Percentiles rank a stretch among this genome's conserved stretches.
Conservation (phyloP, 495 filamentous ascomycete species). For the Pseudevernia furfuracea region DNA sequence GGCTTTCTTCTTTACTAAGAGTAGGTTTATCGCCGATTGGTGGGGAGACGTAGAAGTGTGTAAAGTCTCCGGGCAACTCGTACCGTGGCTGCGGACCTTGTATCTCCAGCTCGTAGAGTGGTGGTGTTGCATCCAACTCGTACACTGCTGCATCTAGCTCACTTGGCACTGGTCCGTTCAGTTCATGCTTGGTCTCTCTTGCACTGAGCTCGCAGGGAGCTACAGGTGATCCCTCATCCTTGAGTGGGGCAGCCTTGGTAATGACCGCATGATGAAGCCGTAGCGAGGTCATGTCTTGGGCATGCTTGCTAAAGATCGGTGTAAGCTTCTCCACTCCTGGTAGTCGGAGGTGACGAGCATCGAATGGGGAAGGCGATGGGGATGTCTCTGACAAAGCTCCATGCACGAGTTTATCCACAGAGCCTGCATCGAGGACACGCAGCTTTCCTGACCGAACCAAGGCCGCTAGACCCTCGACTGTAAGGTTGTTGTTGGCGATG, state of each 20-base stretch:
- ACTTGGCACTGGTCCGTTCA: constrained; percentile 8
- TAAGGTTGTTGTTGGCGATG: constrained; percentile 51
- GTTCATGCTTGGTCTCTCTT: constrained; percentile 20
- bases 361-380: constrained; percentile 19
- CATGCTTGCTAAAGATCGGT: constrained; percentile 40
- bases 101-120: constrained; percentile 42
- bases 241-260: constrained; percentile 35
- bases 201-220: constrained; percentile 28
- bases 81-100: constrained; percentile 30
- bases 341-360: constrained; percentile 25
- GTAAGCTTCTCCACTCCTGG: constrained; percentile 51
- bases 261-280: constrained; percentile 51
- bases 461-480: constrained; percentile 48
- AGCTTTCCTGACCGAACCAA: constrained; percentile 45
- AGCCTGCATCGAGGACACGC: constrained; percentile 47
- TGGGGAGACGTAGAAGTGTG: constrained; percentile 24
- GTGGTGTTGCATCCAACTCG: constrained; percentile 38
- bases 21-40: constrained; percentile 11
- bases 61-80: constrained; percentile 40
- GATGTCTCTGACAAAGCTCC: constrained; percentile 17
- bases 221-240: constrained; percentile 32
- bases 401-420: constrained; percentile 33
- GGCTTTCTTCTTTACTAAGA: constrained; percentile 29
- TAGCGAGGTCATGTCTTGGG: constrained; percentile 44
- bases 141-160: constrained; percentile 7